phyloP scores from a whole-genome alignment of 1,284 basidiomycete species.

The Melampsora abietis-canadensis region DNA sequence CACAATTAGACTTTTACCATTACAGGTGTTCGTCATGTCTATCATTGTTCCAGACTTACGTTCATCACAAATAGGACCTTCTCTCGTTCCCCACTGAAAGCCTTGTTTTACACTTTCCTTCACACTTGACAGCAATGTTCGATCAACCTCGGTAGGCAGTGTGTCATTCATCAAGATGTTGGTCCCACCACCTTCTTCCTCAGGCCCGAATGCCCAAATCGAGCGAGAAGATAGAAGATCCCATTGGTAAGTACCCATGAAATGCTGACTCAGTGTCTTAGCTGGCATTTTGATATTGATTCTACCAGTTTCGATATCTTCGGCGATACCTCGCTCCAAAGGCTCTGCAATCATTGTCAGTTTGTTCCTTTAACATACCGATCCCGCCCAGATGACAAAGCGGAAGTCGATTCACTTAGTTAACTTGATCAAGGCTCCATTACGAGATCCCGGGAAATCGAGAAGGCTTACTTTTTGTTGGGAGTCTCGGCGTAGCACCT shows the following conservation, averaged over 20 bases:
- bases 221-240: conserved; percentile 93
- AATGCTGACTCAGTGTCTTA: conserved; percentile 88
- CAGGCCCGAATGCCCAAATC: conserved; percentile 99
- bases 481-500: conserved; percentile 99
- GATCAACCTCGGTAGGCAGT: conserved; percentile 89
- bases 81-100: conserved; percentile 97
- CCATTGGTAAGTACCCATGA: conserved; percentile 96
- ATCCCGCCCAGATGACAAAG: conserved; percentile 9
- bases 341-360: conserved; percentile 98
- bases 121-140: conserved; percentile 80
- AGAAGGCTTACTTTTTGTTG: conserved; percentile 79
- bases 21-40: neutral
- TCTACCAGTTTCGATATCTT: conserved; percentile 85
- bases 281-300: conserved; percentile 89
- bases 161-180: conserved; percentile 96
- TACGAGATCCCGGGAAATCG: neutral
- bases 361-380: conserved; percentile 66
- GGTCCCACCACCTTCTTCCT: conserved; percentile 72
- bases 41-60: conserved; percentile 64
- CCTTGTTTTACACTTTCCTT: conserved; percentile 96
- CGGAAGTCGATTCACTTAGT: conserved; percentile 15
- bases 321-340: conserved; percentile 83
- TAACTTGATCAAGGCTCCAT: neutral
- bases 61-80: conserved; percentile 96
- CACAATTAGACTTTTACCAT: neutral